Evolutionary conservation across 2,329 filamentous ascomycete genomes (phyloP), one percentile per base, ranked within the genome.

Genomic region (Dactylellina sp.): DNA sequence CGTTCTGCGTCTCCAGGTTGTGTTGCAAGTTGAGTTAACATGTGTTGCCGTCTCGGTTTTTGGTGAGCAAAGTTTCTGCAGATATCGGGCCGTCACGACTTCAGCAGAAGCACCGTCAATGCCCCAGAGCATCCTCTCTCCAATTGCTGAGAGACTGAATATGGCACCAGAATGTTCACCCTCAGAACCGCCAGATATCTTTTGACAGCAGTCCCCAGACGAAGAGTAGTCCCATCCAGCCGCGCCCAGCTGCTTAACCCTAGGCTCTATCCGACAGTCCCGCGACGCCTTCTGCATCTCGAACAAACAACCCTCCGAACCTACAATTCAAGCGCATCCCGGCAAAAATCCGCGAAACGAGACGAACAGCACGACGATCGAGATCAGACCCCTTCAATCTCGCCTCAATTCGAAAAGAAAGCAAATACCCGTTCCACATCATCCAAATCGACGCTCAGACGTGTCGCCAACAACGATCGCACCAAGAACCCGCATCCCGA

Each of bases 361-460:
- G 60, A 72, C 1, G 68, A 70, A 1, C n/a, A 56, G 0, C 28
- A 65, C 5, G 60, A 65, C 12, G 37, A 56, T 9, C 64, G 46
- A 32, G 39, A 60, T 35, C 35, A 57, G 4, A 16, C 39, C 40
- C 46, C 60, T 12, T 2, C 53, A n/a, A 60, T 65, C 18, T 52
- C 60, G 2, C 56, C 68, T 1, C 75, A 76, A 75, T 77, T 77
- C 50, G 76, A 82, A 77, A 84, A 83, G 78, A 83, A 84, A 65
- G 85, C 86, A 76, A 80, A 81, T 5, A 79, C 80, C n/a, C 81
- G 86, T 75, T 82, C 83, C 22, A 83, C 85, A 2, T 83, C 84
- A 22, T 83, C 87, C 47, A 91, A 92, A 77, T 90, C 89, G 75
- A 95, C 92, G 1, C 84, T 97, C 32, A 88, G 94, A 63, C 87